These are phyloP conservation scores for Mycena polygramma DNA, from an alignment of 768 basidiomycete genomes.

Conservation along the genomic window DNA sequence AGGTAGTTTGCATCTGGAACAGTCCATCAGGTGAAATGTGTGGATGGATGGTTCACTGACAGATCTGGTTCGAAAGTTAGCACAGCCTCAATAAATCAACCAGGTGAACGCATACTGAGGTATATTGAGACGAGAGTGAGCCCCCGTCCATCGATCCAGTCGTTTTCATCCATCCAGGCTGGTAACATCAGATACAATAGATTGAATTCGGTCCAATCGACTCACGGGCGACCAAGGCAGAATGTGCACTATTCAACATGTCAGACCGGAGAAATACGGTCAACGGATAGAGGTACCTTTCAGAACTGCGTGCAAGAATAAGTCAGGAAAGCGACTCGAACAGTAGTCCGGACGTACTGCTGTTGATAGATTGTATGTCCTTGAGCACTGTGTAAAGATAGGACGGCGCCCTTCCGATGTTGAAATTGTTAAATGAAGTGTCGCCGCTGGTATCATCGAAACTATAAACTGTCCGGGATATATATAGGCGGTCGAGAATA, in stretches of 20 bases:
- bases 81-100: too few relatives aligned
- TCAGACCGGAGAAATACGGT: conserved; percentile 2
- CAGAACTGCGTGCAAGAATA: conserved; percentile 11
- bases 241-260: conserved; percentile 58
- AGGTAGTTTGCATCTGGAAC: conserved; percentile 77
- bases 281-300: conserved; percentile 43
- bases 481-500: conserved; percentile 7
- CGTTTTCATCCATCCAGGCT: conserved; percentile 88
- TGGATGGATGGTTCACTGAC: neutral
- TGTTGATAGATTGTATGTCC: conserved; percentile 74
- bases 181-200: conserved; percentile 2
- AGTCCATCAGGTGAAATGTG: conserved; percentile 13
- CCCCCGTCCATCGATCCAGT: conserved; percentile 78
- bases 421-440: conserved; percentile 68
- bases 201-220: conserved; percentile 6
- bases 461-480: conserved; percentile 62
- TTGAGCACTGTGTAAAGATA: conserved; percentile 72
- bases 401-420: conserved; percentile 68
- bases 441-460: conserved; percentile 76
- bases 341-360: conserved; percentile 3
- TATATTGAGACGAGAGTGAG: conserved; percentile 57
- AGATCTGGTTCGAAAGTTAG: conserved; percentile 5
- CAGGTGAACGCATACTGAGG: conserved; percentile 43
- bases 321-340: neutral
- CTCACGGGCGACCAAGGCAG: conserved; percentile 83